Percentiles rank a stretch among this genome's conserved stretches.
These are phyloP conservation scores for Lipomyces orientalis DNA, from an alignment of 805 yeast genomes.

Conservation along the genomic window DNA sequence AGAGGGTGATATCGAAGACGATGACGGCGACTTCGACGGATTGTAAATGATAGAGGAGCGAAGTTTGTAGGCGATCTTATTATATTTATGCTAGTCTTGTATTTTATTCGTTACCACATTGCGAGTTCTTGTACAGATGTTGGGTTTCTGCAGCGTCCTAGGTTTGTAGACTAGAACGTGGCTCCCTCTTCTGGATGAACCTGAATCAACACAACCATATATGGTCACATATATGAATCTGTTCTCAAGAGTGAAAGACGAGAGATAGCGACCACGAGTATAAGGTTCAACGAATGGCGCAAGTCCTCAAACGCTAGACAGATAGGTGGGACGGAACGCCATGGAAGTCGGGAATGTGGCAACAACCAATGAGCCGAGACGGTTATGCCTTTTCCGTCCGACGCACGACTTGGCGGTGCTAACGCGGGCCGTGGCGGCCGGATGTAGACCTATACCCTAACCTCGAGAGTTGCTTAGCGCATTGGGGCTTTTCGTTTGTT, in stretches of 20 bases:
- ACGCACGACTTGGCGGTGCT: neutral
- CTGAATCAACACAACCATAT: too few relatives aligned
- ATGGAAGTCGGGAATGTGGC: constrained; percentile 10
- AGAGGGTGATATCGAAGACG: constrained; percentile 53
- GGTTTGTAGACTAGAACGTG: too few relatives aligned
- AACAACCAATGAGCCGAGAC: constrained; percentile 10
- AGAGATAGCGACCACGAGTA: neutral
- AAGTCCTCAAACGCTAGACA: neutral
- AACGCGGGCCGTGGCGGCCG: neutral
- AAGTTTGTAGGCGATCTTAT: neutral
- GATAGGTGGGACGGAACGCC: constrained; percentile 14
- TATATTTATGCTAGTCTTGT: neutral
- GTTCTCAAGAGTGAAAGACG: too few relatives aligned
- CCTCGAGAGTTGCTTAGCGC: neutral
- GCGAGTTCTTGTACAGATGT: too few relatives aligned
- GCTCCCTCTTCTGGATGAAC: too few relatives aligned
- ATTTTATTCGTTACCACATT: too few relatives aligned
- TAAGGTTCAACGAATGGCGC: neutral
- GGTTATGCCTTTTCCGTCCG: constrained; percentile 10
- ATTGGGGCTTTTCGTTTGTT: neutral
- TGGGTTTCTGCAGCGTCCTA: too few relatives aligned
- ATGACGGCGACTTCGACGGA: constrained; percentile 44
- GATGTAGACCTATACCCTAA: neutral
- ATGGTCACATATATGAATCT: too few relatives aligned
- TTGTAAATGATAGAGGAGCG: constrained; percentile 19